These are phyloP conservation scores for Neurospora sp. DNA, from an alignment of 495 filamentous ascomycete species.

Conservation along the genomic window DNA sequence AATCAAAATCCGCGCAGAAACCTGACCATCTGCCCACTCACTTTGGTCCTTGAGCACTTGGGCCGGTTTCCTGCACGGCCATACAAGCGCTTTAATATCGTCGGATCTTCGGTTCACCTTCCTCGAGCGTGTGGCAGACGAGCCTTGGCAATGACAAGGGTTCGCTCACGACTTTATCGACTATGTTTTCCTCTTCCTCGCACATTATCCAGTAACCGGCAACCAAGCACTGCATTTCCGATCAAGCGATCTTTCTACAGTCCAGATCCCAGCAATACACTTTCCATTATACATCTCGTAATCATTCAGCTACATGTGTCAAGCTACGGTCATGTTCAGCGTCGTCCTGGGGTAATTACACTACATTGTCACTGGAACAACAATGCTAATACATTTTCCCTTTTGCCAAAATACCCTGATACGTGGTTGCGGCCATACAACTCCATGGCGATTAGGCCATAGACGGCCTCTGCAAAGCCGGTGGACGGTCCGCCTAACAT, in stretches of 20 bases:
- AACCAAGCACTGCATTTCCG: neutral
- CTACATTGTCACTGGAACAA: neutral
- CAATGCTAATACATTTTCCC: neutral
- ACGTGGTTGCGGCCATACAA: neutral
- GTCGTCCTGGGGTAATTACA: neutral
- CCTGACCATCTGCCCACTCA: neutral
- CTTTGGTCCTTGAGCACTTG: neutral
- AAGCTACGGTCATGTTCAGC: neutral
- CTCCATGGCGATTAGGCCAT: neutral
- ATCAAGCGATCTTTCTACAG: neutral
- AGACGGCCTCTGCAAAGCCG: neutral
- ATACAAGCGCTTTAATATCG: slow-evolving; percentile 3
- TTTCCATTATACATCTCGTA: neutral
- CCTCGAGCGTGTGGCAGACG: slow-evolving; percentile 13
- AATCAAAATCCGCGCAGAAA: neutral
- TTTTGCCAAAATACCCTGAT: neutral
- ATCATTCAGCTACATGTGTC: neutral
- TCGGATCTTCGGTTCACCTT: slow-evolving; percentile 21
- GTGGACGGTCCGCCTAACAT: neutral
- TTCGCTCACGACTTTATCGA: neutral
- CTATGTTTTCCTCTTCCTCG: neutral
- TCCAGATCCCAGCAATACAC: neutral
- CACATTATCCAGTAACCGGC: neutral
- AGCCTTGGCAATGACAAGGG: neutral
- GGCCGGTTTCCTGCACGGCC: slow-evolving; percentile 3